These are phyloP conservation scores for Candida smagusa DNA, from an alignment of 1,139 yeast species.

Conservation along the genomic window DNA sequence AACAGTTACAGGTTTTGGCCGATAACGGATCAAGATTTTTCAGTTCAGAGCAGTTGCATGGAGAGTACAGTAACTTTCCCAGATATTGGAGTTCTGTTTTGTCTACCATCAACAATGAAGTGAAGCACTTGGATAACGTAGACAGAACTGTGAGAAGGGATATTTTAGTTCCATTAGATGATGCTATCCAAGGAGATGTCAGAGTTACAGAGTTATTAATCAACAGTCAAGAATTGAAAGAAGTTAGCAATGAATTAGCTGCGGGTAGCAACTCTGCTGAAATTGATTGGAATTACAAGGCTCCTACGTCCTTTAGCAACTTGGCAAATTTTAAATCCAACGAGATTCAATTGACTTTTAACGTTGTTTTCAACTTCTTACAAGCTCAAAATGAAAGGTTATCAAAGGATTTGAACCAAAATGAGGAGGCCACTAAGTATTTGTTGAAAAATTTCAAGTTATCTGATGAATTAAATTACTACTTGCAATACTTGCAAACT, in stretches of 20 bases:
- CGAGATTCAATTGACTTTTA: constrained; percentile 66
- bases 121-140: constrained; percentile 49
- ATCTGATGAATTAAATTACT: constrained; percentile 37
- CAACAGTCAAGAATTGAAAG: constrained; percentile 41
- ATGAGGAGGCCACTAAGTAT: constrained; percentile 66
- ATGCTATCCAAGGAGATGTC: constrained; percentile 51
- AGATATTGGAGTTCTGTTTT: constrained; percentile 59
- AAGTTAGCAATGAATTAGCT: constrained; percentile 25
- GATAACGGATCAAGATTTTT: constrained; percentile 12
- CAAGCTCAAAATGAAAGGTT: constrained; percentile 55
- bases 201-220: constrained; percentile 42
- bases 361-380: constrained; percentile 65
- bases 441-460: constrained; percentile 48
- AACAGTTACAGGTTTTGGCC: constrained; percentile 12
- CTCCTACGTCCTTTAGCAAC: constrained; percentile 73
- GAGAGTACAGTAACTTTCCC: constrained; percentile 54
- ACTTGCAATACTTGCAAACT: constrained; percentile 33
- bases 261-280: constrained; percentile 24
- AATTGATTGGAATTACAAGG: constrained; percentile 68
- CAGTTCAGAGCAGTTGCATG: constrained; percentile 10
- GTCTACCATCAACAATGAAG: constrained; percentile 50
- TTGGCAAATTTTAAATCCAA: constrained; percentile 71
- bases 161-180: constrained; percentile 52
- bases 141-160: constrained; percentile 54
- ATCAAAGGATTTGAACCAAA: constrained; percentile 43